Conservation (phyloP, 345 rosid species). For the Raphanus raphanistrum region DNA sequence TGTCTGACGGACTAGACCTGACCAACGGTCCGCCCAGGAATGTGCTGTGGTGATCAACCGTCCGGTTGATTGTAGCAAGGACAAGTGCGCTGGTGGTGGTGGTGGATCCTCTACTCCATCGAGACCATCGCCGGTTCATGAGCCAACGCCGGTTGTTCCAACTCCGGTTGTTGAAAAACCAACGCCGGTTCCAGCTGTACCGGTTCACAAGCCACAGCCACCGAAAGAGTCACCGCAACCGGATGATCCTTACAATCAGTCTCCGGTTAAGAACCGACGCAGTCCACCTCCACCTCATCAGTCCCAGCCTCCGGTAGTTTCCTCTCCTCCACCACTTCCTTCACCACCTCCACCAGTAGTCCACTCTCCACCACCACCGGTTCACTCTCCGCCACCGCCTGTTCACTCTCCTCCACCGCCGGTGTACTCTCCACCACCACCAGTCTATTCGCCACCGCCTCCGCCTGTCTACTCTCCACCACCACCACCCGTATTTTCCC, state of each 20-base stretch:
- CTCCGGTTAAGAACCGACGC: slow-evolving; percentile 18
- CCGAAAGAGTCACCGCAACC: slow-evolving; percentile 31
- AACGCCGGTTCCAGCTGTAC: background rate
- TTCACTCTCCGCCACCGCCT: background rate
- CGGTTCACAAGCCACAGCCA: slow-evolving; percentile 27
- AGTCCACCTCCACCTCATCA: slow-evolving; percentile 35
- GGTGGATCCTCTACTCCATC: slow-evolving; percentile 32
- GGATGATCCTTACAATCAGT: slow-evolving; percentile 28
- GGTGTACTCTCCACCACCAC: slow-evolving; percentile 5
- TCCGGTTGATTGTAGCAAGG: slow-evolving; percentile 76
- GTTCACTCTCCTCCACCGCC: slow-evolving; percentile 2
- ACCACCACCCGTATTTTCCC: background rate
- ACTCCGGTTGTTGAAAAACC: slow-evolving; percentile 21
- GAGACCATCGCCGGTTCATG: slow-evolving; percentile 21
- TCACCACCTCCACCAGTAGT: slow-evolving; percentile 20
- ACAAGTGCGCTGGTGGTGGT: slow-evolving; percentile 44
- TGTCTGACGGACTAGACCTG: slow-evolving; percentile 54
- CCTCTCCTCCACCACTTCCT: slow-evolving; percentile 19
- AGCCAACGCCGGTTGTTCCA: slow-evolving; percentile 27
- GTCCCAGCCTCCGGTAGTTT: slow-evolving; percentile 10
- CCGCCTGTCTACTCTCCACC: slow-evolving; percentile 11
- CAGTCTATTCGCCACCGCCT: slow-evolving; percentile 3
- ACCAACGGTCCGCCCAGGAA: slow-evolving; percentile 44
- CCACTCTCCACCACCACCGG: background rate
- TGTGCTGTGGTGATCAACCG: slow-evolving; percentile 50